Evolutionary conservation across 148 eudicot genomes (phyloP), one percentile per base, ranked within the genome.

Genomic region (Chenopodium berlandieri): DNA sequence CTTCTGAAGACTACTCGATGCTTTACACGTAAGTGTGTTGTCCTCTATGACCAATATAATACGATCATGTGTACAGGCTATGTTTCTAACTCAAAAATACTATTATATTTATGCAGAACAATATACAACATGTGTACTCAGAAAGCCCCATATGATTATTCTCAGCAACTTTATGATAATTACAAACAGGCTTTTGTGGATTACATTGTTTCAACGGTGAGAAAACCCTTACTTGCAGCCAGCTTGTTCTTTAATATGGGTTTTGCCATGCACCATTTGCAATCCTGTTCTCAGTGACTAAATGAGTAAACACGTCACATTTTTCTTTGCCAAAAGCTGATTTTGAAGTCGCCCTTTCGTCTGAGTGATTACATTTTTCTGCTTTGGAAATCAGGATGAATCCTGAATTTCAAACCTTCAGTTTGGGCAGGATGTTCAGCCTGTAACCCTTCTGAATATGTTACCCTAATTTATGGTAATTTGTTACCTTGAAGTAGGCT

Each of bases 51-150:
- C 56, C 46, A 30, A 27, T 67, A 50, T 54, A 77, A 27, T 64
- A 50, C 76, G 34, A 64, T 63, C 54, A n/a, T 73, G 72, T 17
- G 20, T 65, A 22, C 7, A 34, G 16, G 25, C 7, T 78, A 16
- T 67, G 46, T 25, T 71, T 70, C 67, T 23, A 70, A 77, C 73
- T 71, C 7, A 78, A 44, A 60, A 48, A 2, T 13, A 40, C 44
- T 40, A 40, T 40, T 5, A 40, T 40, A 75, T 71, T 44, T 25
- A 22, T 82, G 62, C 84, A 86, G 90, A 71, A 82, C 84, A 62
- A 86, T 86, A 31, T 88, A 88, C 79, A 82, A 86, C 75, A 82
- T 86, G 90, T 86, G 88, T 69, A 86, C 87, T 31, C 90, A 88
- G 74, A 88, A 88, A 82, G 66, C 86, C 0, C 88, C 87, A n/a